These are phyloP conservation scores for Boletus bicolor DNA, from an alignment of 768 basidiomycete genomes.

Conservation along the genomic window DNA sequence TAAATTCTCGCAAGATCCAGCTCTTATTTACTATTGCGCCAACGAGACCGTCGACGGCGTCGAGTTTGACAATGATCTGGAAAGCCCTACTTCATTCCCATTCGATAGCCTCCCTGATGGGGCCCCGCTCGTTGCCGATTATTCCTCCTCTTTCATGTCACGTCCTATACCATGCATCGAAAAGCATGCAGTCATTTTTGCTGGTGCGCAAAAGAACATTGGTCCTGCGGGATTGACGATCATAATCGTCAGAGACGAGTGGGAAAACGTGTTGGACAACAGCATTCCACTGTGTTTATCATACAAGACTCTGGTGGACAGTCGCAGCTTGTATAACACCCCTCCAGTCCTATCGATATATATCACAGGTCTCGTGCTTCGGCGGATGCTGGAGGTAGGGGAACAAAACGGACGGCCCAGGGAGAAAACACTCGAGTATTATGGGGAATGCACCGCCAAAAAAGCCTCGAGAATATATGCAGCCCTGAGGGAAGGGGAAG, in stretches of 20 bases:
- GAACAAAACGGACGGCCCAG: conserved; percentile 12
- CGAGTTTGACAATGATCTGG: conserved; percentile 67
- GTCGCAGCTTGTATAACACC: conserved; percentile 84
- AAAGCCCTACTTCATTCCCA: conserved; percentile 68
- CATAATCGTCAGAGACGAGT: conserved; percentile 92
- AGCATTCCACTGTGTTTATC: conserved; percentile 77
- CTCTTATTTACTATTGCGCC: conserved; percentile 96
- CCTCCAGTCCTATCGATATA: conserved; percentile 92
- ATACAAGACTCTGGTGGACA: conserved; percentile 80
- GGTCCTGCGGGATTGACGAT: conserved; percentile 93
- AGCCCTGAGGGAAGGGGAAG: conserved; percentile 66
- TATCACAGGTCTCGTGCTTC: conserved; percentile 81
- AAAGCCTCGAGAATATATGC: conserved; percentile 81
- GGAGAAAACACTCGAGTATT: conserved; percentile 63
- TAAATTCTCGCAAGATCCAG: conserved; percentile 73
- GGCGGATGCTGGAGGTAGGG: conserved; percentile 49
- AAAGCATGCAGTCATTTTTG: conserved; percentile 92
- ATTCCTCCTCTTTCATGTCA: conserved; percentile 96
- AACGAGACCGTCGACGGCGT: conserved; percentile 98
- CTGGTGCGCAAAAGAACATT: conserved; percentile 97
- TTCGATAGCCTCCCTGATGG: conserved; percentile 64
- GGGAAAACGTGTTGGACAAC: conserved; percentile 64
- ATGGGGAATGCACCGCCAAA: conserved; percentile 59
- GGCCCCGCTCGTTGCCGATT: conserved; percentile 87
- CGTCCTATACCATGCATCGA: conserved; percentile 84